These are phyloP conservation scores for Musa balbisiana DNA, from an alignment of 202 grass and related monocot species.

Conservation along the genomic window DNA sequence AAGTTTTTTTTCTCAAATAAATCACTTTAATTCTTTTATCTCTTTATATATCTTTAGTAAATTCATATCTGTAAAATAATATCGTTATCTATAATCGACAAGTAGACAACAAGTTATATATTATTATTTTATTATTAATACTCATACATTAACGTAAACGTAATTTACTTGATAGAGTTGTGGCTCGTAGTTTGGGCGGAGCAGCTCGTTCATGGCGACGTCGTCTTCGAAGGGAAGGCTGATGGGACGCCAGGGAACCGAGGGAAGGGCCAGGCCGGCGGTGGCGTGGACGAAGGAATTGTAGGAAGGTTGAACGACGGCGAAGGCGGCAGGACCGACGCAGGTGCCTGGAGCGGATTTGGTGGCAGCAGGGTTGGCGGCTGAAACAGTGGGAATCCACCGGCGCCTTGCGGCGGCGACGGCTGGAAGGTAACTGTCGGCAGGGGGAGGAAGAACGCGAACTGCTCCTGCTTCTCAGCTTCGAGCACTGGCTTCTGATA, in stretches of 20 bases:
- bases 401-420: neutral
- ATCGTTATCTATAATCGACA: no score
- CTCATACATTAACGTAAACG: no score
- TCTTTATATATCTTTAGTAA: no score
- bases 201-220: neutral
- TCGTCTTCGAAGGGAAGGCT: constrained; percentile 12
- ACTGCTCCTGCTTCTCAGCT: neutral
- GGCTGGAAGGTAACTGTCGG: neutral
- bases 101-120: no score
- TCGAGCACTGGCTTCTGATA: constrained; percentile 1
- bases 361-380: constrained; percentile 20
- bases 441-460: constrained; percentile 3
- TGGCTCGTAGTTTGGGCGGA: no score
- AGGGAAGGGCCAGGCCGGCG: constrained; percentile 8
- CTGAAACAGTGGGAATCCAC: constrained; percentile 6
- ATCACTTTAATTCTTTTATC: no score
- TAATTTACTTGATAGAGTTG: no score
- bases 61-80: no score
- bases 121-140: no score
- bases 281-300: neutral
- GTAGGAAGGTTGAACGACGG: constrained; percentile 6
- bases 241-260: constrained; percentile 21
- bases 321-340: constrained; percentile 8
- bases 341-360: constrained; percentile 5
- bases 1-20: no score